These are phyloP conservation scores for Ramaria sp. DNA, from an alignment of 768 basidiomycete genomes.

Conservation along the genomic window DNA sequence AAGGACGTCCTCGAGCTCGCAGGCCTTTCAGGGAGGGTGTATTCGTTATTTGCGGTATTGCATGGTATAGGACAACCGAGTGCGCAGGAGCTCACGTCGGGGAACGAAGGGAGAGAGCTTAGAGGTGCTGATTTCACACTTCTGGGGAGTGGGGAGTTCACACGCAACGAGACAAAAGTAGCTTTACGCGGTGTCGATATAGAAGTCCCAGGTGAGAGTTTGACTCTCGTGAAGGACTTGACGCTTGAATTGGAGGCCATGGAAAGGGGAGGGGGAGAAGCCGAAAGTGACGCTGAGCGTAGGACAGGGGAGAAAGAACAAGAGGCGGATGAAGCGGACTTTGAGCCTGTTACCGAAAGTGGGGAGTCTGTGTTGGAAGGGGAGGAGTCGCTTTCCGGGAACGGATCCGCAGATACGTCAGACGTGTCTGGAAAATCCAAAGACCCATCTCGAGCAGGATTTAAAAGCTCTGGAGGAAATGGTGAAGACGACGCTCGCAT, in stretches of 20 bases:
- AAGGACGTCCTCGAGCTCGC: constrained; percentile 94
- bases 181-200: constrained; percentile 62
- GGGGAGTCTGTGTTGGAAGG: neutral
- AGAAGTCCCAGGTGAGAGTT: constrained; percentile 35
- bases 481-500: constrained; percentile 15
- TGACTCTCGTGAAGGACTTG: constrained; percentile 1
- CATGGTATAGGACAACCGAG: constrained; percentile 54
- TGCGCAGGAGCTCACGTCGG: constrained; percentile 24
- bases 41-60: constrained; percentile 76
- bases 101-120: too few relatives aligned
- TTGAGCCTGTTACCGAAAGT: neutral
- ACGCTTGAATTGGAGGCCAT: neutral
- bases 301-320: neutral
- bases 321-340: neutral
- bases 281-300: too few relatives aligned
- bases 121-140: neutral
- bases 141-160: neutral
- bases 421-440: too few relatives aligned
- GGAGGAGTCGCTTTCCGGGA: neutral
- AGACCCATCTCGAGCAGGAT: too few relatives aligned
- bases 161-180: constrained; percentile 34
- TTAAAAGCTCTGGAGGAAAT: neutral
- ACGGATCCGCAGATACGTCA: too few relatives aligned
- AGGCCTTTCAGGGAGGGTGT: constrained; percentile 83
- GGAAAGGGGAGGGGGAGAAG: neutral